These are phyloP conservation scores for Scheffersomyces cryptocercus DNA, from an alignment of 1,139 yeast genomes.

Conservation along the genomic window DNA sequence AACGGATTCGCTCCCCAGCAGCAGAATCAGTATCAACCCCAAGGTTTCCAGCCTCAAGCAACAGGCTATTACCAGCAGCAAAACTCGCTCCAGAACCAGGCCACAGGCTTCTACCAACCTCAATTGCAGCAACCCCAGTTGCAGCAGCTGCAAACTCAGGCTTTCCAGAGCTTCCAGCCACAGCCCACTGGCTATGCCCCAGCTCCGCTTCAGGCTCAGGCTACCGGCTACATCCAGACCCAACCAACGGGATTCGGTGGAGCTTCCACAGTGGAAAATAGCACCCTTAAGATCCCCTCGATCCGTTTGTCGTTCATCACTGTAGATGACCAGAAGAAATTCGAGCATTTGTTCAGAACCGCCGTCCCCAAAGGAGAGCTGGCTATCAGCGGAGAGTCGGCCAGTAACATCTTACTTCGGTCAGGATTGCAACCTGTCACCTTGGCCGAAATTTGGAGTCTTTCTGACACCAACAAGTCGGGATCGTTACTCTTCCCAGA, in stretches of 20 bases:
- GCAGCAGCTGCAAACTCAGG: conserved; percentile 14
- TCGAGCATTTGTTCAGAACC: conserved; percentile 77
- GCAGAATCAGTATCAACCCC: conserved; percentile 11
- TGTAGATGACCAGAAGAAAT: conserved; percentile 80
- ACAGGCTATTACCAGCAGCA: conserved; percentile 6
- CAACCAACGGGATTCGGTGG: conserved; percentile 39
- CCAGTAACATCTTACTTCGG: conserved; percentile 76
- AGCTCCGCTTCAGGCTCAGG: conserved; percentile 25
- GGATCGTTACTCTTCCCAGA: conserved; percentile 91
- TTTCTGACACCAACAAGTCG: conserved; percentile 83
- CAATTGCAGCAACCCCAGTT: conserved; percentile 24
- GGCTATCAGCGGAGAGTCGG: conserved; percentile 74
- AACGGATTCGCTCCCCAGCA: conserved; percentile 2
- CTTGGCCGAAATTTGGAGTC: conserved; percentile 86
- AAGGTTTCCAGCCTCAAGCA: neutral
- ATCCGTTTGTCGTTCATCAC: conserved; percentile 83
- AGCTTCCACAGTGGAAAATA: conserved; percentile 30
- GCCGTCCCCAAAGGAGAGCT: conserved; percentile 78
- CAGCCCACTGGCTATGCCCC: neutral
- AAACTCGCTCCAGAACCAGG: conserved; percentile 16
- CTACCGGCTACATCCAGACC: conserved; percentile 35
- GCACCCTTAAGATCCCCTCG: conserved; percentile 54
- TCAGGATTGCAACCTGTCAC: conserved; percentile 77
- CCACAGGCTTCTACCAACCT: conserved; percentile 24
- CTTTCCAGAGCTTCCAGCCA: neutral